These are phyloP conservation scores for Cucurbita argyrosperma DNA, from an alignment of 306 rosid genomes.

Conservation along the genomic window DNA sequence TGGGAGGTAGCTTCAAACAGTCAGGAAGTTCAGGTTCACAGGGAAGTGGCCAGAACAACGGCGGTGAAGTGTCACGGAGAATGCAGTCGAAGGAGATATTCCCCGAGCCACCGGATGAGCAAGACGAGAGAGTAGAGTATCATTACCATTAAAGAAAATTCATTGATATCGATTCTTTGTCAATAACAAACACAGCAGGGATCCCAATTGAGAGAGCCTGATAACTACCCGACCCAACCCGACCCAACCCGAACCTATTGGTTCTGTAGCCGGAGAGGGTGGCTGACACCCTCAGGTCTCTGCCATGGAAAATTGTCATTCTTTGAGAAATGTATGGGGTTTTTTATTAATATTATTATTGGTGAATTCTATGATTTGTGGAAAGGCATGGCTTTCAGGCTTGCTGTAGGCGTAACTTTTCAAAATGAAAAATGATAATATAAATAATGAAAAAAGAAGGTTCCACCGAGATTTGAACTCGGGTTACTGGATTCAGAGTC, in stretches of 20 bases:
- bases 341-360: too few species aligned
- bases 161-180: constrained; percentile 36
- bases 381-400: neutral
- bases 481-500: neutral
- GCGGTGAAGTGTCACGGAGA: constrained; percentile 42
- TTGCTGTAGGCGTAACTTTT: neutral
- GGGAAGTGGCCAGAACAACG: constrained; percentile 40
- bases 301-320: neutral
- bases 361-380: neutral
- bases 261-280: constrained; percentile 8
- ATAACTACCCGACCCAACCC: neutral
- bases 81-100: constrained; percentile 62
- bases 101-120: constrained; percentile 57
- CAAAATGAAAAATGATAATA: too few species aligned
- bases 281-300: constrained; percentile 4
- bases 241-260: neutral
- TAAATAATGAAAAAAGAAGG: neutral
- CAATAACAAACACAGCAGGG: constrained; percentile 42
- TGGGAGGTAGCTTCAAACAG: constrained; percentile 47
- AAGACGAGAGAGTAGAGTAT: constrained; percentile 45
- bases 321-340: neutral
- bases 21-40: constrained; percentile 58
- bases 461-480: neutral
- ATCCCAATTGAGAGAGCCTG: constrained; percentile 28
- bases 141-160: constrained; percentile 17